Conservation (phyloP, 2,329 filamentous ascomycete genomes). For the Aureobasidium vineae region DNA sequence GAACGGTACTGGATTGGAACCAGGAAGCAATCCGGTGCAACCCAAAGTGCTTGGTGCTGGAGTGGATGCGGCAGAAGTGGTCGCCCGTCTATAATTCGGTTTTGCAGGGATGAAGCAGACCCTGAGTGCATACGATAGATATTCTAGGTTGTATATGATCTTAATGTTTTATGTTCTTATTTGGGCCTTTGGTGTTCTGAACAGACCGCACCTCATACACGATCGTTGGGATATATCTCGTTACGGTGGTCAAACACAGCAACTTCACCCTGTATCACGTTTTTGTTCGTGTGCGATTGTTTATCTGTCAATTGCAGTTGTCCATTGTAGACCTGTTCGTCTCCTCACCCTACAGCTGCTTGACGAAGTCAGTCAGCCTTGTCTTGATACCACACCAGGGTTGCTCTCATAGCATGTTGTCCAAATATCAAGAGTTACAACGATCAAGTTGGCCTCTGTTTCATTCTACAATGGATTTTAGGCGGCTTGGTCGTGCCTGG, state of each 20-base stretch:
- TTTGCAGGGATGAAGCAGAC: slow-evolving; percentile 11
- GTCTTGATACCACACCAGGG: not conserved
- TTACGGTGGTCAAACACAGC: not conserved
- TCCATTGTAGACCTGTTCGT: not conserved
- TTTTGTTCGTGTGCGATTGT: not conserved
- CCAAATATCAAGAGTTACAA: not conserved
- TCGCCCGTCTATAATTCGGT: not conserved
- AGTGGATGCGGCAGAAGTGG: not conserved
- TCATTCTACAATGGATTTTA: not conserved
- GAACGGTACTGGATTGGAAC: not conserved
- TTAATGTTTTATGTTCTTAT: slow-evolving; percentile 19
- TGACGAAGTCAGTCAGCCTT: not conserved
- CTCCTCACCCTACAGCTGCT: no score
- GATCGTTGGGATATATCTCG: not conserved
- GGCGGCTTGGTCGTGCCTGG: not conserved
- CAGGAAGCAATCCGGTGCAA: not conserved
- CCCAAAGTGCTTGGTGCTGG: not conserved
- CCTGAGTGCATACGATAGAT: not conserved
- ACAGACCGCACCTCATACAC: not conserved
- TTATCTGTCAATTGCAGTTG: not conserved
- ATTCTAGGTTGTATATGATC: slow-evolving; percentile 12
- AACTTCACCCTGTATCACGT: not conserved
- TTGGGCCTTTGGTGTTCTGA: not conserved
- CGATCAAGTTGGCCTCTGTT: not conserved
- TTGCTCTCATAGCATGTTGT: not conserved